Conservation (phyloP, 495 filamentous ascomycete species). For the Annulohypoxylon maeteangense region DNA sequence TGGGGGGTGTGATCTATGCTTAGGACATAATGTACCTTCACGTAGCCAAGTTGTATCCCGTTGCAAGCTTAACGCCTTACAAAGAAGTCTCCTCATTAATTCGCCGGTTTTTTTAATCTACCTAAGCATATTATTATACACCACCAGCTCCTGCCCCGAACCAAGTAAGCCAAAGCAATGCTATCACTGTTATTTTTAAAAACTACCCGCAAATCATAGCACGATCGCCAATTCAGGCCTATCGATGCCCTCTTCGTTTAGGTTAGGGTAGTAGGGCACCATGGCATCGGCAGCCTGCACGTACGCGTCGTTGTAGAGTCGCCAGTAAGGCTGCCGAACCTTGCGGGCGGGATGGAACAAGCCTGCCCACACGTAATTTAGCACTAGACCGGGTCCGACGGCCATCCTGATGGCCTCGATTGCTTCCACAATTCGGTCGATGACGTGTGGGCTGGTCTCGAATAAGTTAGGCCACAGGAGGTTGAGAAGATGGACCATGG, state of each 20-base stretch:
- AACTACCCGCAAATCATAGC: slow-evolving; percentile 61
- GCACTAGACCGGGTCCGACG: slow-evolving; percentile 86
- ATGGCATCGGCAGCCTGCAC: slow-evolving; percentile 93
- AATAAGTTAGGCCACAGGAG: slow-evolving; percentile 97
- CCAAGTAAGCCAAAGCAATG: slow-evolving; percentile 6
- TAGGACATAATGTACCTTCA: not conserved
- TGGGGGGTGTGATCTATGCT: not conserved
- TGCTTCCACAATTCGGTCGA: slow-evolving; percentile 95
- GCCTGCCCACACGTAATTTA: slow-evolving; percentile 98
- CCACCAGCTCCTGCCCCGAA: slow-evolving; percentile 17
- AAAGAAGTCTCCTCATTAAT: slow-evolving; percentile 12
- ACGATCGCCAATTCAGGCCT: slow-evolving; percentile 86
- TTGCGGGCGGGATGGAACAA: slow-evolving; percentile 97
- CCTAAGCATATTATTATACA: slow-evolving; percentile 32
- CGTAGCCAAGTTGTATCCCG: not conserved
- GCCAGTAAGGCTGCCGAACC: slow-evolving; percentile 92
- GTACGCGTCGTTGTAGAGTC: slow-evolving; percentile 97
- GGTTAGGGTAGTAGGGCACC: slow-evolving; percentile 91
- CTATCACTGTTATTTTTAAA: not conserved
- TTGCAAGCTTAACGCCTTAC: not conserved
- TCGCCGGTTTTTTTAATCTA: slow-evolving; percentile 13
- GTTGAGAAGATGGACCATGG: slow-evolving; percentile 97
- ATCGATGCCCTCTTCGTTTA: slow-evolving; percentile 79
- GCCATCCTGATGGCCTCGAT: slow-evolving; percentile 97
- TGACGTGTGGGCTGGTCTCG: slow-evolving; percentile 98